Conservation (phyloP, 2,329 filamentous ascomycete species). For the Verticillium zaregamsianum region DNA sequence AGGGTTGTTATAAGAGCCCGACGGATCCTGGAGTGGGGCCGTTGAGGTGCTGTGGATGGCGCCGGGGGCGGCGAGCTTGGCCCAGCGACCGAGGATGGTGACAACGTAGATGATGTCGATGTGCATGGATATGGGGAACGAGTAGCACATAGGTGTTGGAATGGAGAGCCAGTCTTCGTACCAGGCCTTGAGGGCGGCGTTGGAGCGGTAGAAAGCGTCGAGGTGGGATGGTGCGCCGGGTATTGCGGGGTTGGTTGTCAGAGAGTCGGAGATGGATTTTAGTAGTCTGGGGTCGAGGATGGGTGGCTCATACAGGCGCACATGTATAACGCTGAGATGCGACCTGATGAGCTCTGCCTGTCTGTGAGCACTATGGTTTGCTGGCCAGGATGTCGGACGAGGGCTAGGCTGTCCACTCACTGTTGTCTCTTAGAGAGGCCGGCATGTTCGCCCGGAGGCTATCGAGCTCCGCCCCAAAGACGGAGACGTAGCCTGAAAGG, state of each 20-base stretch:
- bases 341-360: conserved; percentile 31
- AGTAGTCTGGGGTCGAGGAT: conserved; percentile 35
- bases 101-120: conserved; percentile 46
- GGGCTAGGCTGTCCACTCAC: conserved; percentile 20
- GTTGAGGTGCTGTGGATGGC: conserved; percentile 4
- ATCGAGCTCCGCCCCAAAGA: conserved; percentile 42
- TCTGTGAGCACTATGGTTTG: neutral
- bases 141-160: conserved; percentile 36
- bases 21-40: too few relatives aligned
- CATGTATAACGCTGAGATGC: conserved; percentile 33
- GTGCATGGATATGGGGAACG: conserved; percentile 39
- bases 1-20: neutral
- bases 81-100: conserved; percentile 47
- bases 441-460: conserved; percentile 33
- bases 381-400: neutral
- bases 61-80: conserved; percentile 38
- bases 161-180: conserved; percentile 45
- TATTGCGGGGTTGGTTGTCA: conserved; percentile 27
- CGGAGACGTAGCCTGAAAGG: conserved; percentile 37
- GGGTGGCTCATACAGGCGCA: conserved; percentile 46
- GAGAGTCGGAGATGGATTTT: conserved; percentile 36
- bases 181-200: conserved; percentile 41
- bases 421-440: conserved; percentile 27
- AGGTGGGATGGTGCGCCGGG: conserved; percentile 36
- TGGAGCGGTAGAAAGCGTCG: conserved; percentile 46